These are phyloP conservation scores for Kernera saxatilis DNA, from an alignment of 345 rosid species.

Conservation along the genomic window DNA sequence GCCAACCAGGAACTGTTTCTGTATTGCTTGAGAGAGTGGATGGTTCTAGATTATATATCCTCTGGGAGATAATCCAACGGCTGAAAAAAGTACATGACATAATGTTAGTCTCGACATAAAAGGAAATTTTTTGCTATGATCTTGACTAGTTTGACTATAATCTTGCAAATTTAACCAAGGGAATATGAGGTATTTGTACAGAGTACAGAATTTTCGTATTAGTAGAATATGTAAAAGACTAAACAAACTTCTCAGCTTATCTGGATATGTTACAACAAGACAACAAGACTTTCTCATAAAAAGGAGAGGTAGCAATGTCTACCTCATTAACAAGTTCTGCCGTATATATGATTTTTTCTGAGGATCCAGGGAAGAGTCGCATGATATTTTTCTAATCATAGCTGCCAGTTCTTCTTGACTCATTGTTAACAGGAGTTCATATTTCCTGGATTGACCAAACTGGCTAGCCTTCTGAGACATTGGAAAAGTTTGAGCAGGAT, in stretches of 20 bases:
- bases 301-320: neutral
- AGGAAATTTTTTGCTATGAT: neutral
- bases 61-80: slow-evolving; percentile 76
- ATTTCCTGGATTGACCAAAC: slow-evolving; percentile 19
- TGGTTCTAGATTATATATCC: slow-evolving; percentile 26
- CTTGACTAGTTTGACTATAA: neutral
- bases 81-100: slow-evolving; percentile 33
- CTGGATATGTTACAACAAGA: neutral
- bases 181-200: neutral
- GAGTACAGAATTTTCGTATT: neutral
- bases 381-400: slow-evolving; percentile 63
- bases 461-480: slow-evolving; percentile 25
- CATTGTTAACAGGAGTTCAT: slow-evolving; percentile 40
- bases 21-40: slow-evolving; percentile 35
- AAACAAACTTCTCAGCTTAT: neutral
- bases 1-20: slow-evolving; percentile 43
- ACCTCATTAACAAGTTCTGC: slow-evolving; percentile 82
- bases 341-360: slow-evolving; percentile 65
- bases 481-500: slow-evolving; percentile 23
- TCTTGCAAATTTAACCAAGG: neutral
- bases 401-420: slow-evolving; percentile 68
- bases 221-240: neutral
- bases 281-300: neutral
- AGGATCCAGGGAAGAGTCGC: slow-evolving; percentile 74
- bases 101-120: neutral